Percentiles rank a stretch among this genome's conserved stretches.
Conservation (phyloP, 139 green algal species). For the Micractinium sp. region DNA sequence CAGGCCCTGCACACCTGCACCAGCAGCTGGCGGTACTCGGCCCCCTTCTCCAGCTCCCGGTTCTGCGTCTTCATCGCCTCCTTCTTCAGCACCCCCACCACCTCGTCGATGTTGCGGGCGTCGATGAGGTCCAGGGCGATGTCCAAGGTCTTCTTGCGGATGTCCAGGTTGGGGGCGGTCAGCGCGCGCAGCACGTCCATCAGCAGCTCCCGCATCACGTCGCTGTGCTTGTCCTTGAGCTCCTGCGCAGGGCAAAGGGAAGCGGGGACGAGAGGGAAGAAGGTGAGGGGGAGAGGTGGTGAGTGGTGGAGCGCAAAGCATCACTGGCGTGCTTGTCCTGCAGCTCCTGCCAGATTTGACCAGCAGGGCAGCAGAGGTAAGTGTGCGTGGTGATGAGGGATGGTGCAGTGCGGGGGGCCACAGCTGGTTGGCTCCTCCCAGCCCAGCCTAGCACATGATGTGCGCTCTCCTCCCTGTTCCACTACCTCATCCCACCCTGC, state of each 20-base stretch:
- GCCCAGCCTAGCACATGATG: too few species aligned
- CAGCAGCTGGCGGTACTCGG: conserved; percentile 95
- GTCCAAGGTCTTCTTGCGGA: conserved; percentile 94
- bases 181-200: conserved; percentile 98
- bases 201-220: conserved; percentile 92
- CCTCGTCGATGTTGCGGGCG: conserved; percentile 87
- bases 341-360: too few species aligned
- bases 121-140: conserved; percentile 96
- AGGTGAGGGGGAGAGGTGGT: too few species aligned
- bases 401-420: not conserved
- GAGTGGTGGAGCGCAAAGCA: too few species aligned
- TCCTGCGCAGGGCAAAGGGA: conserved; percentile 54
- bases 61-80: conserved; percentile 96
- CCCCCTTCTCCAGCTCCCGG: conserved; percentile 85
- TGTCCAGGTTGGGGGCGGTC: conserved; percentile 91
- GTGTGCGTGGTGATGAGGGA: not conserved
- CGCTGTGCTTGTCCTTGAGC: conserved; percentile 80
- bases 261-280: too few species aligned
- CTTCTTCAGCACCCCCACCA: conserved; percentile 97
- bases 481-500: too few species aligned
- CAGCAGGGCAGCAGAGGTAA: not conserved
- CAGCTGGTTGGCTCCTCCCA: too few species aligned
- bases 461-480: too few species aligned
- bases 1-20: conserved; percentile 51
- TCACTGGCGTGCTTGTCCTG: too few species aligned